Evolutionary conservation across 1,284 basidiomycete species (phyloP), one percentile per base, ranked within the genome.

Genomic region (Mycena citricolor): DNA sequence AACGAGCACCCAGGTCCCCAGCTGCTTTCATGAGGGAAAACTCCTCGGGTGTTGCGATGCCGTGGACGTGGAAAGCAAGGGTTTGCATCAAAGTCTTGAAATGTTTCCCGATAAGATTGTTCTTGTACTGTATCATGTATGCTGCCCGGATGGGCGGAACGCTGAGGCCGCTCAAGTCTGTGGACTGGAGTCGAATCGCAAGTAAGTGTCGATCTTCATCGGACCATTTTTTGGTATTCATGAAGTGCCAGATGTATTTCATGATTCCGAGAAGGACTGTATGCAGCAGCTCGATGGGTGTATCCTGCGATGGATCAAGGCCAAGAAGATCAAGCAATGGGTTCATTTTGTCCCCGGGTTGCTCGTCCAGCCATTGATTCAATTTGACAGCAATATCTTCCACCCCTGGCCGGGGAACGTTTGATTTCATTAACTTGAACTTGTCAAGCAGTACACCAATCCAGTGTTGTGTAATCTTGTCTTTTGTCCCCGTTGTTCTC

Each of bases 231-330:
- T 22, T 16, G 19, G 43, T 26, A 16, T 38, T 42, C 37, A 50
- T 47, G 34, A 25, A 44, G 32, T 56, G 47, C 61, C 61, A 70
- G 2, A 59, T 36, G 50, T 70, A 69, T 39, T 68, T 68, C 12
- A 61, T 46, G 11, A 62, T 44, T 1, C 67, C 66, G 2, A 70
- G 60, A 0, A 68, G 49, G 24, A 65, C 54, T 0, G 63, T 65
- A 38, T 68, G 68, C 2, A 70, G 51, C 14, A 68, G 61, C 44
- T 68, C 59, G 54, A 44, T 4, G 58, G 57, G 53, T 68, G 63
- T 67, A 41, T 68, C 65, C 19, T 52, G 42, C 1, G 53, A 46
- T 3, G 57, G 57, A 52, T 68, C 62, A 31, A 67, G 52, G 0
- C 59, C 63, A 61, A 29, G 16, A 22, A 44, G 40, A 43, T 42